A percentile compares a stretch with the other conserved stretches of the same genome.
Conservation (phyloP, 2,329 filamentous ascomycete genomes). For the Beauveria caledonica region DNA sequence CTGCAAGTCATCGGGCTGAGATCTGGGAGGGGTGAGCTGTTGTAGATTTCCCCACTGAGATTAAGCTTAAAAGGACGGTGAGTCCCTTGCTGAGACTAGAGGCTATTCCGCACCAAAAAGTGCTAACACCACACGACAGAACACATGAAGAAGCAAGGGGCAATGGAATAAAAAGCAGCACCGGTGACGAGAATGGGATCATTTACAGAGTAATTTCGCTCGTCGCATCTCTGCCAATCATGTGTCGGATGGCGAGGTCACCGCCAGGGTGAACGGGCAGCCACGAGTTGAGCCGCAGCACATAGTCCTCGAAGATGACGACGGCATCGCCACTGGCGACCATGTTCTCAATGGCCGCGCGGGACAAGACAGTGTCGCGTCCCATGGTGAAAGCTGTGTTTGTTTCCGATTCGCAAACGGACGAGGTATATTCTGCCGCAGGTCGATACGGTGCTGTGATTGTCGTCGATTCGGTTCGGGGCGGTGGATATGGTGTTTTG, state of each 20-base stretch:
- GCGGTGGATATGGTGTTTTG: neutral
- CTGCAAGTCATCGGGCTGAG: neutral
- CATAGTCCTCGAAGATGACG: slow-evolving; percentile 46
- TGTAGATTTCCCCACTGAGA: neutral
- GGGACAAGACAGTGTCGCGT: slow-evolving; percentile 35
- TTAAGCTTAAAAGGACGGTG: slow-evolving; percentile 1
- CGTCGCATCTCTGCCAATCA: slow-evolving; percentile 51
- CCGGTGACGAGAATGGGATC: neutral
- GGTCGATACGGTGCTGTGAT: neutral
- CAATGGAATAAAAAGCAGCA: neutral
- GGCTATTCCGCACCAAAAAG: neutral
- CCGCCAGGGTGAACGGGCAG: slow-evolving; percentile 52
- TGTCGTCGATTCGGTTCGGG: neutral
- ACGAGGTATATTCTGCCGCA: neutral
- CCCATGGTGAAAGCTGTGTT: slow-evolving; percentile 20
- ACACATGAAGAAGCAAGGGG: neutral
- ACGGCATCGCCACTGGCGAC: slow-evolving; percentile 48
- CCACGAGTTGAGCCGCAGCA: slow-evolving; percentile 50
- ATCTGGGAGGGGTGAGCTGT: neutral
- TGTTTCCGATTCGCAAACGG: neutral
- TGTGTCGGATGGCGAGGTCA: slow-evolving; percentile 50
- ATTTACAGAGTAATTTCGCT: slow-evolving; percentile 51
- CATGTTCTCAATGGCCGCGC: slow-evolving; percentile 38
- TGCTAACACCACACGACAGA: neutral
- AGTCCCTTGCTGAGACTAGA: neutral